These are phyloP conservation scores for Alternaria novae-zelandiae DNA, from an alignment of 2,329 filamentous ascomycete genomes.

Conservation along the genomic window DNA sequence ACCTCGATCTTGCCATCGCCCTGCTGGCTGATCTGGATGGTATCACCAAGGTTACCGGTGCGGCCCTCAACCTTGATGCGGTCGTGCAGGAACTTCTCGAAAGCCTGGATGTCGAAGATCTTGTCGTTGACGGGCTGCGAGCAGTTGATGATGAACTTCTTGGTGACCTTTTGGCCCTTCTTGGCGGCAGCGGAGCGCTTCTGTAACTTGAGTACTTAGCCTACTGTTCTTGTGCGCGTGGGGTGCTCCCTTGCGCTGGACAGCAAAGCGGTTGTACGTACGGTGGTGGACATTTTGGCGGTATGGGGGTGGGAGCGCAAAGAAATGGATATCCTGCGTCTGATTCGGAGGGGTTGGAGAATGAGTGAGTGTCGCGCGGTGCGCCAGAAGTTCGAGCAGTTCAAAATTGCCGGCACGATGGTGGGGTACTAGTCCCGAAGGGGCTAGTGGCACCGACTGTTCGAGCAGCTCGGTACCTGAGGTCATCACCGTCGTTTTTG, in stretches of 20 bases:
- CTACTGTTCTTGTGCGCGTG: constrained; percentile 75
- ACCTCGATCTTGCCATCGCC: constrained; percentile 99
- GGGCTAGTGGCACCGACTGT: constrained; percentile 5
- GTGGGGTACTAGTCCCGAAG: constrained; percentile 7
- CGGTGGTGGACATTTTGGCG: constrained; percentile 81
- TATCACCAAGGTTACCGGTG: constrained; percentile 96
- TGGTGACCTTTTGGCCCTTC: constrained; percentile 75
- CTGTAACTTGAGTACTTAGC: constrained; percentile 76
- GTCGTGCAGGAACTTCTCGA: constrained; percentile 99
- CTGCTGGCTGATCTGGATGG: constrained; percentile 85
- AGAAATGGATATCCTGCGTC: constrained; percentile 91
- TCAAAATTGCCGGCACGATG: constrained; percentile 13
- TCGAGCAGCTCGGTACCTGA: background rate
- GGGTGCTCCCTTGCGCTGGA: constrained; percentile 59
- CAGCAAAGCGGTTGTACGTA: constrained; percentile 99
- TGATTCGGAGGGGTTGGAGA: constrained; percentile 27
- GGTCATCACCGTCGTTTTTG: background rate
- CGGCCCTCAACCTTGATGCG: constrained; percentile 99
- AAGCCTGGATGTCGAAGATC: constrained; percentile 99
- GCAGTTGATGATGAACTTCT: constrained; percentile 99
- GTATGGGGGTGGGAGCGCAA: constrained; percentile 67
- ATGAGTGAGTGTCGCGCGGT: background rate
- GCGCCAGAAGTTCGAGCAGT: background rate
- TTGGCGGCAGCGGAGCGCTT: constrained; percentile 55
- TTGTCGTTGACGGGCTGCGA: constrained; percentile 98